Evolutionary conservation across 495 filamentous ascomycete genomes (phyloP).

Genomic region (Xylaria acuta): DNA sequence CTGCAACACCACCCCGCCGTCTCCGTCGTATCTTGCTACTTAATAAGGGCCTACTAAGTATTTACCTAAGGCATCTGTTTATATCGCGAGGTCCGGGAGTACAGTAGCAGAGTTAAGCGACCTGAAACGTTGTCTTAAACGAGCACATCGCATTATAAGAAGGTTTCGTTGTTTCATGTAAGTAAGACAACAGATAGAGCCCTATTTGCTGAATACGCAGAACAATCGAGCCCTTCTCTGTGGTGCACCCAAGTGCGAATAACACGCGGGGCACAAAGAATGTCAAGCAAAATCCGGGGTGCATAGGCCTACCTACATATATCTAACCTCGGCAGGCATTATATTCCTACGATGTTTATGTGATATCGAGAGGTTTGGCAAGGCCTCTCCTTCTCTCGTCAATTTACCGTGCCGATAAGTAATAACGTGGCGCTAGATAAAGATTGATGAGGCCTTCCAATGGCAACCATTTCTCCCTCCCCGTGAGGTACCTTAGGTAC

Average conservation of each 20-base stretch:
- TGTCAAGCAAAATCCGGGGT: conserved; percentile 9
- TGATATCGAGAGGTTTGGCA: neutral
- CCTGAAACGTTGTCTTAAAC: neutral
- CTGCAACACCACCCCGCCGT: neutral
- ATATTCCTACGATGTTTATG: neutral
- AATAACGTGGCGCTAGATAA: neutral
- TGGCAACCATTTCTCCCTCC: neutral
- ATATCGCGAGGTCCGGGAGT: neutral
- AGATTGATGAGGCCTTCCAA: neutral
- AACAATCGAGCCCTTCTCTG: neutral
- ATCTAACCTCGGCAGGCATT: neutral
- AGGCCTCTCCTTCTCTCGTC: neutral
- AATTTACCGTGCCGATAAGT: neutral
- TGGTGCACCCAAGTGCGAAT: neutral
- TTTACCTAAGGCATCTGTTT: neutral
- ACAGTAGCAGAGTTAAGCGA: neutral
- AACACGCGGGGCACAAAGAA: neutral
- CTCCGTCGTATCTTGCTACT: conserved; percentile 1
- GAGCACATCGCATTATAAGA: neutral
- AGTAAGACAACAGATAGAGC: neutral
- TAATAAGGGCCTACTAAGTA: neutral
- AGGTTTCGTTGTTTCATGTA: neutral
- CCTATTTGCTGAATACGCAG: neutral
- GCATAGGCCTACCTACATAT: neutral
- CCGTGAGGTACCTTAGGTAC: too few species aligned